phyloP scores from a whole-genome alignment of 2,329 filamentous ascomycete genomes.

The Colletotrichum truncatum region DNA sequence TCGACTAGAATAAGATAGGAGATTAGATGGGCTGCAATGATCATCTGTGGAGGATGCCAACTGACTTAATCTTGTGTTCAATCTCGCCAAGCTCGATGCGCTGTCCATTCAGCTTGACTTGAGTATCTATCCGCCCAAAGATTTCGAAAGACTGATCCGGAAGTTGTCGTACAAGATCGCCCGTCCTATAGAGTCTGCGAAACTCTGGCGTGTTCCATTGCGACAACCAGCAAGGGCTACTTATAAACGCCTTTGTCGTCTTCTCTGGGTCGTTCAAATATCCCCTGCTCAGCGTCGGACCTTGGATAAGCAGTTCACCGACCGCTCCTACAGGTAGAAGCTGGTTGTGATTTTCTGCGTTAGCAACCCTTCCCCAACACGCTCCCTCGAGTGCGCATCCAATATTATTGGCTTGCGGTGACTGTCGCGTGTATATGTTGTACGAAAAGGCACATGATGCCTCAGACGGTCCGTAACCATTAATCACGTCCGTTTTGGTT shows the following conservation, averaged over 20 bases:
- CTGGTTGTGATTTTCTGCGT: constrained; percentile 57
- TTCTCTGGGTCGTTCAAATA: constrained; percentile 58
- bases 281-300: constrained; percentile 58
- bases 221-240: constrained; percentile 47
- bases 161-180: constrained; percentile 46
- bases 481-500: constrained; percentile 42
- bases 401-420: constrained; percentile 55
- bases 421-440: constrained; percentile 5
- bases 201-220: background rate
- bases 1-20: background rate
- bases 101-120: constrained; percentile 36
- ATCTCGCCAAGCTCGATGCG: constrained; percentile 35
- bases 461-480: constrained; percentile 61
- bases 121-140: constrained; percentile 32
- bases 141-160: constrained; percentile 27
- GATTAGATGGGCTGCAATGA: too few species aligned
- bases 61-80: constrained; percentile 19
- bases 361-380: constrained; percentile 57
- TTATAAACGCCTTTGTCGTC: constrained; percentile 55
- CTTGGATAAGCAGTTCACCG: constrained; percentile 69
- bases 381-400: constrained; percentile 57
- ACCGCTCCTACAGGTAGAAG: constrained; percentile 62
- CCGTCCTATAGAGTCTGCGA: constrained; percentile 51
- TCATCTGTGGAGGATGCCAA: too few species aligned
- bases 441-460: constrained; percentile 58